Evolutionary conservation across 345 rosid species (phyloP), one percentile per base, ranked within the genome.

Genomic region (Passiflora organensis): DNA sequence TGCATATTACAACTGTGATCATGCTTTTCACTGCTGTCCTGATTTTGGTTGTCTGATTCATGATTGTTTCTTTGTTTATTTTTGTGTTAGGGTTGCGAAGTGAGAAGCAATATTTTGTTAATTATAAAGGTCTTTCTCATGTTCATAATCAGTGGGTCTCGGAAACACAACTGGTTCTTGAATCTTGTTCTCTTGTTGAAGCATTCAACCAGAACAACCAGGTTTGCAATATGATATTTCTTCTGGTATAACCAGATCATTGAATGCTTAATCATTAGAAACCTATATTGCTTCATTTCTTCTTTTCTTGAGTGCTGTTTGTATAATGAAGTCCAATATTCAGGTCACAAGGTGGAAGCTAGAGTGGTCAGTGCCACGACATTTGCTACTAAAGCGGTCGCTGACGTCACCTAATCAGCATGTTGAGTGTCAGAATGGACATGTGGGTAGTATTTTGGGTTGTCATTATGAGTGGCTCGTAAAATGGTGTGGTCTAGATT

Each of bases 41-140:
- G n/a, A n/a, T n/a, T n/a, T n/a, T 28, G 42, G 17, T 60, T 41
- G 13, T 14, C 18, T n/a, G 5, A 5, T 43, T 28, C 20, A 43
- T 42, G 36, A 32, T 48, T 43, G 42, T 51, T 51, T 28, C 58
- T 65, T 18, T 32, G 21, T 19, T 63, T 19, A 43, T 28, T 43
- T 63, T 20, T 64, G 49, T 19, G 53, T 65, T 39, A 71, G 79
- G 74, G 20, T 51, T 50, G 43, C 58, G 38, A 54, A 45, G 15
- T 55, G 67, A 61, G 76, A 82, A 61, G 61, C 68, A 75, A 43
- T 73, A 53, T 71, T 76, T 76, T 50, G 80, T 74, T 6, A 82
- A 82, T 53, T 79, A 72, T 77, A 68, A 71, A 63, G 80, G 80
- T 67, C 78, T 77, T 53, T 76, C 87, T 44, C 87, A 82, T 75